Percentiles rank a stretch among this genome's conserved stretches.
Conservation (phyloP, 805 yeast species). For the Metschnikowia lachancei region DNA sequence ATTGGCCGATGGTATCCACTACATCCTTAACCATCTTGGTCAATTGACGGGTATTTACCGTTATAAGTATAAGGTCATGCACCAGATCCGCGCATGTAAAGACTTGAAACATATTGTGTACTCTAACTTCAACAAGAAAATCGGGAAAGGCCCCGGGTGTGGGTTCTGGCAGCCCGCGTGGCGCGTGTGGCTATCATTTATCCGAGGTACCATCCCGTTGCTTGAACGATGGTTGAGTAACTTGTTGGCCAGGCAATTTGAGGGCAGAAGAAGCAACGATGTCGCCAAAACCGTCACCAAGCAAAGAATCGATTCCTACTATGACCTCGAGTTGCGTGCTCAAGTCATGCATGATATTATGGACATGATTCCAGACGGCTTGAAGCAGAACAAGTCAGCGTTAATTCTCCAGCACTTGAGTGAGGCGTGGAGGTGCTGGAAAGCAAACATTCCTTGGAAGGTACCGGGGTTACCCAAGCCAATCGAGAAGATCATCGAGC, state of each 20-base stretch:
- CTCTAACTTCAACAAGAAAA: constrained; percentile 73
- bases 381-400: constrained; percentile 81
- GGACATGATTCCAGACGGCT: constrained; percentile 96
- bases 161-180: constrained; percentile 99
- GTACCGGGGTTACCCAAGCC: constrained; percentile 96
- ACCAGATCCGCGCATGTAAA: constrained; percentile 92
- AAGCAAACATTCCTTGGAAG: constrained; percentile 96
- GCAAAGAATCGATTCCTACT: constrained; percentile 92
- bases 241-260: constrained; percentile 86
- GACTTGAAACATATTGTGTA: constrained; percentile 92
- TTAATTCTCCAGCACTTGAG: constrained; percentile 89
- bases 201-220: constrained; percentile 88
- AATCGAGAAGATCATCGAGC: constrained; percentile 76
- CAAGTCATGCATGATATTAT: constrained; percentile 93
- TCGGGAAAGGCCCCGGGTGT: constrained; percentile 98
- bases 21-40: constrained; percentile 88
- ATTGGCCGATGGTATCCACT: constrained; percentile 90
- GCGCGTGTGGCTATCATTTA: constrained; percentile 91
- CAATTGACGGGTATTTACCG: constrained; percentile 95
- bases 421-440: constrained; percentile 99
- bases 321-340: constrained; percentile 88
- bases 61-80: constrained; percentile 97
- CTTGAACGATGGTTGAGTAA: constrained; percentile 95
- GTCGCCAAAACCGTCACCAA: constrained; percentile 92
- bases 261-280: constrained; percentile 89